A percentile compares a stretch with the other conserved stretches of the same genome.
These are phyloP conservation scores for Solanum boliviense DNA, from an alignment of 257 asterid species.

Conservation along the genomic window DNA sequence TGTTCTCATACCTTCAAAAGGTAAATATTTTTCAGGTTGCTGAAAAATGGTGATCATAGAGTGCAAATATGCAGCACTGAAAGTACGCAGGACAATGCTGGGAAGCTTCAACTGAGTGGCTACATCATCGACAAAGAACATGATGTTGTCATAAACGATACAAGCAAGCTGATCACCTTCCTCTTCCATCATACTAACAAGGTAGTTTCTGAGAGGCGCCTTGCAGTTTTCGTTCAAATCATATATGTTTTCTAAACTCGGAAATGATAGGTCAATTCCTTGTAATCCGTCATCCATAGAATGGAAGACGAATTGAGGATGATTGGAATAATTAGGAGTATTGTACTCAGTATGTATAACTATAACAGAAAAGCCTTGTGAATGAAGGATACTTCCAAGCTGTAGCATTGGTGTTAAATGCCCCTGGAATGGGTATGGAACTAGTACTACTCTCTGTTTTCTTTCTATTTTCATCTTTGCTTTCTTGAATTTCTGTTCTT, in stretches of 20 bases:
- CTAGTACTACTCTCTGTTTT: constrained; percentile 6
- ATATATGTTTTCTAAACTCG: not conserved
- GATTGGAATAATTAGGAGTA: constrained; percentile 26
- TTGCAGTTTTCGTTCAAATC: constrained; percentile 25
- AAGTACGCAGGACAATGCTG: constrained; percentile 27
- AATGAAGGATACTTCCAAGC: constrained; percentile 39
- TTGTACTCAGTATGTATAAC: constrained; percentile 24
- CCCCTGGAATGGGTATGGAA: constrained; percentile 38
- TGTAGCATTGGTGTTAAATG: constrained; percentile 45
- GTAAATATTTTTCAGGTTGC: constrained; percentile 14
- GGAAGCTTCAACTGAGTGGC: constrained; percentile 32
- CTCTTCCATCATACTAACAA: constrained; percentile 13
- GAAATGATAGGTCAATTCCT: not conserved
- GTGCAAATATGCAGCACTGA: constrained; percentile 16
- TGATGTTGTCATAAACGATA: constrained; percentile 29
- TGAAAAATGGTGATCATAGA: constrained; percentile 10
- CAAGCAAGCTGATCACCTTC: constrained; percentile 12
- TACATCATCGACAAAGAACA: constrained; percentile 28
- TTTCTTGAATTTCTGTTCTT: not conserved
- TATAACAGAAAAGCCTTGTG: constrained; percentile 26
- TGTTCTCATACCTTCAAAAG: constrained; percentile 12
- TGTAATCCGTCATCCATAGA: constrained; percentile 8
- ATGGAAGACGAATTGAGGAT: constrained; percentile 28
- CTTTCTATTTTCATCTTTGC: not conserved
- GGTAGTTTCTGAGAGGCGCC: constrained; percentile 8